These are phyloP conservation scores for Claviceps sp. DNA, from an alignment of 2,329 filamentous ascomycete genomes.

Conservation along the genomic window DNA sequence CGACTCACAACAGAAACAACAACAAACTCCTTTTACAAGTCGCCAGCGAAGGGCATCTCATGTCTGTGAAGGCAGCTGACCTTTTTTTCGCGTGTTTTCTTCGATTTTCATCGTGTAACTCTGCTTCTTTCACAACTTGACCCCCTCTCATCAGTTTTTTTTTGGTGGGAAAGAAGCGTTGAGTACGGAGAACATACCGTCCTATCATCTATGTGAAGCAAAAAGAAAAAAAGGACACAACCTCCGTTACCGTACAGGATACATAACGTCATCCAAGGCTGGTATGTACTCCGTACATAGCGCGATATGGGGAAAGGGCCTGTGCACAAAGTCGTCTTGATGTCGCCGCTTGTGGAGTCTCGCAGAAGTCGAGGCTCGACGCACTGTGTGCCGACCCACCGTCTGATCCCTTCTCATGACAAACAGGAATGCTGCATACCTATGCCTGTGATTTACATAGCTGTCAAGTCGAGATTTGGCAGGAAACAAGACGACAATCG, in stretches of 20 bases:
- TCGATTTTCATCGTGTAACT: too few species aligned
- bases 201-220: too few species aligned
- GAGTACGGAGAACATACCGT: too few species aligned
- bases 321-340: not conserved
- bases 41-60: not conserved
- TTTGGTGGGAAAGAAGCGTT: too few species aligned
- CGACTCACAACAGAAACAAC: not conserved
- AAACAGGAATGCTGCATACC: not conserved
- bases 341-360: not conserved
- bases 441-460: not conserved
- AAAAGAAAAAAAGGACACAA: not conserved
- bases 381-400: not conserved
- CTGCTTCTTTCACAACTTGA: too few species aligned
- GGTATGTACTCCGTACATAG: not conserved
- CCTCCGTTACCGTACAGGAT: not conserved
- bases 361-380: not conserved
- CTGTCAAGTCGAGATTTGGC: not conserved
- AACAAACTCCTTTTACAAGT: not conserved
- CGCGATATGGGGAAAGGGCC: constrained; percentile 1
- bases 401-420: not conserved
- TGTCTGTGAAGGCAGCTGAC: not conserved
- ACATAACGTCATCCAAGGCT: constrained; percentile 3
- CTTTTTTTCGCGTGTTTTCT: too few species aligned
- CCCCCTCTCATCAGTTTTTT: too few species aligned
- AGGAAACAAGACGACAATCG: not conserved